Conservation (phyloP, 768 basidiomycete genomes). For the Terana coerulea region DNA sequence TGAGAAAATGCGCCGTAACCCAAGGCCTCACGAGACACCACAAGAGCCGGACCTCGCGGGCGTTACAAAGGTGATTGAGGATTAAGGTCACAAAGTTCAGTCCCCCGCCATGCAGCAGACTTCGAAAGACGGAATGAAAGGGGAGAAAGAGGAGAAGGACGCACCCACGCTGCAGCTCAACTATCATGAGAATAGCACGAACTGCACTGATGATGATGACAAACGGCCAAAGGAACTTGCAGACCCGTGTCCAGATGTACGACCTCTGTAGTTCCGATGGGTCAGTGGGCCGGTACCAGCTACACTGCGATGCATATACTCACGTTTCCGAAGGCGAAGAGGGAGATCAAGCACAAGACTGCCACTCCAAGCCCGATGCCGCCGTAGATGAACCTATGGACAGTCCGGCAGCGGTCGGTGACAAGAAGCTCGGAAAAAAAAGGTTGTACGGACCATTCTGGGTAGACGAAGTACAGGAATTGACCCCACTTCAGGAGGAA, state of each 20-base stretch:
- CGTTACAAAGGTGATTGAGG: neutral
- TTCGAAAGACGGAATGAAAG: neutral
- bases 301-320: constrained; percentile 28
- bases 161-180: constrained; percentile 66
- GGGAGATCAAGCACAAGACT: constrained; percentile 45
- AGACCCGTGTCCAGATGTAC: constrained; percentile 61
- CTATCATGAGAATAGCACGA: constrained; percentile 69
- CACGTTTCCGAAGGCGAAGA: constrained; percentile 63
- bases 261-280: constrained; percentile 46
- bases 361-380: constrained; percentile 57
- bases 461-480: constrained; percentile 60
- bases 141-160: constrained; percentile 25
- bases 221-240: constrained; percentile 69
- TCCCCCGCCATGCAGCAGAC: neutral
- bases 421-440: neutral
- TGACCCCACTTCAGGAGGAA: constrained; percentile 59
- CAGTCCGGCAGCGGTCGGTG: constrained; percentile 1
- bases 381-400: constrained; percentile 63
- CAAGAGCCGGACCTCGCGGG: neutral
- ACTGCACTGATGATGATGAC: constrained; percentile 60
- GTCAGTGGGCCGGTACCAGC: constrained; percentile 8
- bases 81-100: neutral
- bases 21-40: constrained; percentile 1
- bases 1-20: neutral
- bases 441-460: constrained; percentile 50